Conservation (phyloP, 2,329 filamentous ascomycete genomes). For the Hypomyces perniciosus region DNA sequence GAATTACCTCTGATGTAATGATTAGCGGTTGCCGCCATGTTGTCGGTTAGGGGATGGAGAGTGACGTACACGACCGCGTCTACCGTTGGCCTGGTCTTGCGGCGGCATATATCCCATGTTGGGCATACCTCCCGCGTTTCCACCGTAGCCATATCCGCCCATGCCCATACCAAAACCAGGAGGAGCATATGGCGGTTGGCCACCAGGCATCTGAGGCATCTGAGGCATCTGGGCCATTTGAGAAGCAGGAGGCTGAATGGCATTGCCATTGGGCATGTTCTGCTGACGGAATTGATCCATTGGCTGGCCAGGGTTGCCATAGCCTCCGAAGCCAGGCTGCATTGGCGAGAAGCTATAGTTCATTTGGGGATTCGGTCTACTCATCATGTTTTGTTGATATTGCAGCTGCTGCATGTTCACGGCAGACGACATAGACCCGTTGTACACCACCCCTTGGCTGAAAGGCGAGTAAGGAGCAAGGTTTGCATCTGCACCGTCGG, state of each 20-base stretch:
- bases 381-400: conserved; percentile 54
- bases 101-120: conserved; percentile 45
- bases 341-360: conserved; percentile 52
- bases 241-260: conserved; percentile 39
- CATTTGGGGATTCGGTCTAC: conserved; percentile 47
- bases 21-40: conserved; percentile 20
- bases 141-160: conserved; percentile 39
- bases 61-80: conserved; percentile 53
- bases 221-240: too few relatives aligned
- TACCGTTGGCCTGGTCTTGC: conserved; percentile 49
- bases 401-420: conserved; percentile 50
- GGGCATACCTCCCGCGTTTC: conserved; percentile 41
- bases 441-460: conserved; percentile 48
- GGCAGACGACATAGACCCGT: conserved; percentile 39
- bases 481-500: conserved; percentile 45
- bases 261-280: conserved; percentile 44
- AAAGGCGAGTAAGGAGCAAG: conserved; percentile 46
- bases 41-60: conserved; percentile 13
- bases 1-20: conserved; percentile 23
- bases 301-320: conserved; percentile 40
- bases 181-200: conserved; percentile 39
- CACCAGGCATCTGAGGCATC: conserved; percentile 31
- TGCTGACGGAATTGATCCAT: conserved; percentile 53
- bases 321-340: conserved; percentile 51
- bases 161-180: conserved; percentile 46